Base-by-base conservation (phyloP, 2,329 filamentous ascomycete species). In the Zelopaecilomyces penicillatus region DNA sequence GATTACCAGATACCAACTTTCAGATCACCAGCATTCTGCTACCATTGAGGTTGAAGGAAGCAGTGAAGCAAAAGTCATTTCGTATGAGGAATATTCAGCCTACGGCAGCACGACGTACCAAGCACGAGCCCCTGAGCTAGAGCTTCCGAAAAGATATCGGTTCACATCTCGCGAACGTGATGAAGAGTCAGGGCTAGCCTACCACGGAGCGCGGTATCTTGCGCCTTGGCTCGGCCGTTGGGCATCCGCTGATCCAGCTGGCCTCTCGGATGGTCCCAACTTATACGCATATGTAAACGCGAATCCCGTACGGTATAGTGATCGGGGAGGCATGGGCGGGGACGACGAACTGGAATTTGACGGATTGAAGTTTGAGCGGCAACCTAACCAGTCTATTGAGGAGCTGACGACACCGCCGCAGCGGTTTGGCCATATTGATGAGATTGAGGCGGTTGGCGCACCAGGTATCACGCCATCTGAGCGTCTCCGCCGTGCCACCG, bases 81-180 rank as follows among this genome's bases (percentile, higher is more conserved):
- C 57, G 3, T 60, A 57, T 38, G 57, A 63, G 37, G 61, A 64
- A 46, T 63, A 59, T 42, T 49, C 46, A 3, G 55, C 61, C 4
- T 64, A 49, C 42, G 61, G 61, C 1, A 29, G n/a, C 11, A 48
- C 54, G 5, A 40, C 52, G 2, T 57, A 51, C 42, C 37, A 30
- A 10, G 42, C 46, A 0, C 9, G 33, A 2, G 30, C 37, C 5
- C 39, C 29, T 9, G 32, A 48, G 7, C 45, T 40, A 4, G 50
- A 53, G 19, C 45, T 51, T 1, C 51, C 56, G 2, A 52, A 49
- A n/a, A 49, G 48, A 28, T 63, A 59, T 44, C 50, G 57, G 0
- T 62, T 50, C 42, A 30, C 52, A 2, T 43, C 42, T 5, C 45
- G 58, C 26, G 53, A 58, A 35, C 45, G 47, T 5, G 50, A 54